Percentiles rank a stretch among this genome's conserved stretches.
Evolutionary conservation across 2,329 filamentous ascomycete species (phyloP).

Genomic region (Diplodia sapinea): DNA sequence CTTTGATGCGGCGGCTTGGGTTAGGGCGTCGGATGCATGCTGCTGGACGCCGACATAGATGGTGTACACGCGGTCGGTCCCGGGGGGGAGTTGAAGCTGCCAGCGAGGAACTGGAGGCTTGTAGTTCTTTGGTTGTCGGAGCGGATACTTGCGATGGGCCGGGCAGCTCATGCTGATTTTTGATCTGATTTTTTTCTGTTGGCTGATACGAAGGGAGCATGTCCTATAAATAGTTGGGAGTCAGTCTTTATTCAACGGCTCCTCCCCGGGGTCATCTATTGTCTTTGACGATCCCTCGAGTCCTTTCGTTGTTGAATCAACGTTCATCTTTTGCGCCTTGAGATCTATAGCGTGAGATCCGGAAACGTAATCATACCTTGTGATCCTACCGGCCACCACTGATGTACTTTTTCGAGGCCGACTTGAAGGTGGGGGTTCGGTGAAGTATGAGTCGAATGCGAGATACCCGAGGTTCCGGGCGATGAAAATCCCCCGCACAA

Average conservation of each 20-base stretch:
- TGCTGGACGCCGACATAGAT: constrained; percentile 44
- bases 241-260: background rate
- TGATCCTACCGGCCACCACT: background rate
- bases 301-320: too few species aligned
- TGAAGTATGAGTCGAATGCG: background rate
- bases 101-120: constrained; percentile 44
- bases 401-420: background rate
- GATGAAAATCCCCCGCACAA: background rate
- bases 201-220: too few species aligned
- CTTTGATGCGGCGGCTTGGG: constrained; percentile 22
- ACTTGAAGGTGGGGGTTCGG: background rate
- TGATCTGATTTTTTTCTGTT: too few species aligned
- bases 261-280: background rate
- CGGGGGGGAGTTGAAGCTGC: constrained; percentile 38
- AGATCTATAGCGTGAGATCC: background rate
- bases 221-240: background rate
- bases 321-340: too few species aligned
- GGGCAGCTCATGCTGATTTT: constrained; percentile 3
- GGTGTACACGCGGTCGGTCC: constrained; percentile 39
- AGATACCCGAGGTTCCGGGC: background rate
- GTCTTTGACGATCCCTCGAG: background rate
- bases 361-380: background rate
- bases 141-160: constrained; percentile 38
- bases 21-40: constrained; percentile 33
- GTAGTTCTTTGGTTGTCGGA: constrained; percentile 43